Evolutionary conservation across 805 yeast genomes (phyloP).

Genomic region (Candida coleopterorum): DNA sequence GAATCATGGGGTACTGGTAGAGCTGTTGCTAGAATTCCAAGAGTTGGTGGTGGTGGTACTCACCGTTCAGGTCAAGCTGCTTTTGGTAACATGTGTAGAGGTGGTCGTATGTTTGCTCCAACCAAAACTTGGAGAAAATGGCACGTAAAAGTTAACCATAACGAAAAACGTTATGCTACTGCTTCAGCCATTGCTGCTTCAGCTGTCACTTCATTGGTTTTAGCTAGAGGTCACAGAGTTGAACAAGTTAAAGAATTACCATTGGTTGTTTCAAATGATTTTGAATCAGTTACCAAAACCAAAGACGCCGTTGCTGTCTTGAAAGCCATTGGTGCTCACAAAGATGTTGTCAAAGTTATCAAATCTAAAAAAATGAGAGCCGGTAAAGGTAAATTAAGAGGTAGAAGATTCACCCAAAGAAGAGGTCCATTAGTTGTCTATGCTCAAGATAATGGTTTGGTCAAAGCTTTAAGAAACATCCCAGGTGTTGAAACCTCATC

Average conservation of each 20-base stretch:
- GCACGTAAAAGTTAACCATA: slow-evolving; percentile 99
- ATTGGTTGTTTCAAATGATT: slow-evolving; percentile 89
- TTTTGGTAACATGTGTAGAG: slow-evolving; percentile 99
- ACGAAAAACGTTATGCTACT: slow-evolving; percentile 99
- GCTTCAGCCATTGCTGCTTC: slow-evolving; percentile 99
- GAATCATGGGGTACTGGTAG: slow-evolving; percentile 99
- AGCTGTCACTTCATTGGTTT: slow-evolving; percentile 94
- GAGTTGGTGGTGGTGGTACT: slow-evolving; percentile 99
- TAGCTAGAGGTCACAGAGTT: slow-evolving; percentile 99
- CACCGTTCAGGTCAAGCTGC: slow-evolving; percentile 99
- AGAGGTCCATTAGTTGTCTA: slow-evolving; percentile 99
- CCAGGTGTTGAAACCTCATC: slow-evolving; percentile 99
- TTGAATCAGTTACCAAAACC: slow-evolving; percentile 93
- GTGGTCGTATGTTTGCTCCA: slow-evolving; percentile 99
- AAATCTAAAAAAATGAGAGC: slow-evolving; percentile 99
- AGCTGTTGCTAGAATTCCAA: slow-evolving; percentile 99
- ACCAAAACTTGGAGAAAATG: slow-evolving; percentile 99
- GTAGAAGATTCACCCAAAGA: slow-evolving; percentile 99
- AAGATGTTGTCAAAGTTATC: slow-evolving; percentile 96
- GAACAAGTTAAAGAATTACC: slow-evolving; percentile 98
- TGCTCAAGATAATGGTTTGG: slow-evolving; percentile 96
- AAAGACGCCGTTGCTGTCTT: slow-evolving; percentile 97
- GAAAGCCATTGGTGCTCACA: slow-evolving; percentile 98
- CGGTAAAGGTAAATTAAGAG: slow-evolving; percentile 99
- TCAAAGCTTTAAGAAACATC: slow-evolving; percentile 98